phyloP scores from a whole-genome alignment of 2,329 filamentous ascomycete genomes.

The Talaromyces funiculosus region DNA sequence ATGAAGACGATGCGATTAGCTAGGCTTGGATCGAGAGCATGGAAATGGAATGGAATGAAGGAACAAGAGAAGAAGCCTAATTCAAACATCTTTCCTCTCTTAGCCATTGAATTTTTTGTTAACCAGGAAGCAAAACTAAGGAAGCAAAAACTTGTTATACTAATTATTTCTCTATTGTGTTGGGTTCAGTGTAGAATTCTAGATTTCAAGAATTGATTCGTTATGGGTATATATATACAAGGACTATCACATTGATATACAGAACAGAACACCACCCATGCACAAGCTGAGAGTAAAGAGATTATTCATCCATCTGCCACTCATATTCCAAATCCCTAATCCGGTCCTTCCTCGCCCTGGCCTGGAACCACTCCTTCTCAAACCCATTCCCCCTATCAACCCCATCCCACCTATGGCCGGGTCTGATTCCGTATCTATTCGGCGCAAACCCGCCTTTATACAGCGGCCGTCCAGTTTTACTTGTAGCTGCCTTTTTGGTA shows the following conservation, averaged over 20 bases:
- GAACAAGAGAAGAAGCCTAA: not conserved
- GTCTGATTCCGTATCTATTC: slow-evolving; percentile 88
- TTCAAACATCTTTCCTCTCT: not conserved
- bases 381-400: slow-evolving; percentile 93
- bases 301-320: slow-evolving; percentile 91
- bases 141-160: not conserved
- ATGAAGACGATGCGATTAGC: not conserved
- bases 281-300: not conserved
- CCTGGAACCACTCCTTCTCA: slow-evolving; percentile 86
- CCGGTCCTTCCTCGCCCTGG: slow-evolving; percentile 70
- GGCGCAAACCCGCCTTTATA: slow-evolving; percentile 78
- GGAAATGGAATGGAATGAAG: not conserved
- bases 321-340: slow-evolving; percentile 78
- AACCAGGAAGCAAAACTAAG: not conserved
- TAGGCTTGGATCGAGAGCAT: not conserved
- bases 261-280: not conserved
- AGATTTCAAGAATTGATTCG: not conserved
- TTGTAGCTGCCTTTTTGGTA: slow-evolving; percentile 41
- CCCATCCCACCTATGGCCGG: slow-evolving; percentile 93
- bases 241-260: not conserved
- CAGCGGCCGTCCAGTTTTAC: slow-evolving; percentile 54
- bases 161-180: not conserved
- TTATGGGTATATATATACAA: not conserved
- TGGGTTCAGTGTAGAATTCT: not conserved
- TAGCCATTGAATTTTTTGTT: not conserved